Evolutionary conservation across 108 stramenopile species (phyloP).

Genomic region (Conticribra weissflogii): DNA sequence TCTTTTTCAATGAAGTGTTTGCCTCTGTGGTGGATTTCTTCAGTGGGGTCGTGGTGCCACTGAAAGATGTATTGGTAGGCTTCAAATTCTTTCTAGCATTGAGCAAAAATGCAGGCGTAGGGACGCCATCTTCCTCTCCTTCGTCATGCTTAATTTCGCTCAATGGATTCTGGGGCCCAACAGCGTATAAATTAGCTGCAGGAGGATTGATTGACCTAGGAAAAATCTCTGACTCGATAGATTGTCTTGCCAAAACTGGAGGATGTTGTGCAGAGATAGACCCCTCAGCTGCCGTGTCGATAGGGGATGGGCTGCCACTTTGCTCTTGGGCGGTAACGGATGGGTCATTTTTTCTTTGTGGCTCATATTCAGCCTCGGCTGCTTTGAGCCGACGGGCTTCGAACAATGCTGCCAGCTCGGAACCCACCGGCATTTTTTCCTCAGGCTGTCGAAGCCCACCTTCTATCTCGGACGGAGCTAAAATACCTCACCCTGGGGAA

Average conservation of each 20-base stretch:
- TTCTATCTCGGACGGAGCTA: no score
- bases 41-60: no score
- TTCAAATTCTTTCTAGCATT: conserved; percentile 38
- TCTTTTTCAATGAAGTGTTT: no score
- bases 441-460: no score
- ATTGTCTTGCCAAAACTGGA: no score
- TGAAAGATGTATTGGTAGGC: background rate
- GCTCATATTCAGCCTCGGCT: background rate
- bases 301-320: background rate
- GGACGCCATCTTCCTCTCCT: conserved; percentile 40
- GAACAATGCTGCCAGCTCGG: conserved; percentile 19
- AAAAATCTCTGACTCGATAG: no score
- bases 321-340: background rate
- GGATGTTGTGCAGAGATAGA: no score
- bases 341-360: background rate
- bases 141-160: no score
- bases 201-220: background rate
- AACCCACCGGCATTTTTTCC: conserved; percentile 22
- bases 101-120: conserved; percentile 34
- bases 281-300: no score
- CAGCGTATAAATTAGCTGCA: background rate
- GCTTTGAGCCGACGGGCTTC: conserved; percentile 20
- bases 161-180: conserved; percentile 16
- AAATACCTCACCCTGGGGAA: no score
- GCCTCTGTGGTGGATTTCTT: no score